Evolutionary conservation across 2,329 filamentous ascomycete genomes (phyloP).

Genomic region (Neonectria magnoliae): DNA sequence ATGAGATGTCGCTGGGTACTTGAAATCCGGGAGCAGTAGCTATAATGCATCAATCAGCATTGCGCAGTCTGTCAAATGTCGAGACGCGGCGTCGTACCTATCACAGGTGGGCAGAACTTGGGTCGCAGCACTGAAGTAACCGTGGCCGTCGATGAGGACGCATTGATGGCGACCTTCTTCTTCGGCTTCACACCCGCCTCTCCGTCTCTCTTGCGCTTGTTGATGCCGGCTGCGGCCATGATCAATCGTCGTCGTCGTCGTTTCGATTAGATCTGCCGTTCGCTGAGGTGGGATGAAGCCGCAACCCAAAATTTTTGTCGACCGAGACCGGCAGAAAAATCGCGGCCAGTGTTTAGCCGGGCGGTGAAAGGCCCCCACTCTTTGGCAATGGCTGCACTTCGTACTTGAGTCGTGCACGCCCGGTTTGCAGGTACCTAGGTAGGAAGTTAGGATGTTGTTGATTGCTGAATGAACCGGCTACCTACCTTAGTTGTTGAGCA

Average conservation of each 20-base stretch:
- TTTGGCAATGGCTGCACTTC: too few relatives aligned
- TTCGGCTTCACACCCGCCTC: slow-evolving; percentile 55
- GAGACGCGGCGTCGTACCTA: slow-evolving; percentile 54
- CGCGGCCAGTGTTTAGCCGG: slow-evolving; percentile 40
- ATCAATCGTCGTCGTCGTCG: slow-evolving; percentile 21
- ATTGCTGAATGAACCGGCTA: too few relatives aligned
- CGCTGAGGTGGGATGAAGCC: slow-evolving; percentile 40
- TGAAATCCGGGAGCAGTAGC: slow-evolving; percentile 51
- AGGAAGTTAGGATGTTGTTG: too few relatives aligned
- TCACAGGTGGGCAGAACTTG: slow-evolving; percentile 61
- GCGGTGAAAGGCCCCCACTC: slow-evolving; percentile 29
- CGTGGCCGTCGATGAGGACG: slow-evolving; percentile 51
- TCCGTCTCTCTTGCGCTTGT: slow-evolving; percentile 65
- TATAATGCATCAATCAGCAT: slow-evolving; percentile 41
- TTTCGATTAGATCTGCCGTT: slow-evolving; percentile 21
- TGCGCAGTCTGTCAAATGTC: slow-evolving; percentile 1
- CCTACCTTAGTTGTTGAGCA: not conserved
- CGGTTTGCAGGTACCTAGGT: too few relatives aligned
- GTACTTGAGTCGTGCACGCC: too few relatives aligned
- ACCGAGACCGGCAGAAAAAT: slow-evolving; percentile 39
- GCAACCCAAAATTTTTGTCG: slow-evolving; percentile 43
- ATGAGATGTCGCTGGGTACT: slow-evolving; percentile 50
- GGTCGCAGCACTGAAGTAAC: slow-evolving; percentile 59
- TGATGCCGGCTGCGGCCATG: slow-evolving; percentile 54
- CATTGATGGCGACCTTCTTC: slow-evolving; percentile 63